phyloP scores from a whole-genome alignment of 768 basidiomycete genomes.

The Collybia mongolica region DNA sequence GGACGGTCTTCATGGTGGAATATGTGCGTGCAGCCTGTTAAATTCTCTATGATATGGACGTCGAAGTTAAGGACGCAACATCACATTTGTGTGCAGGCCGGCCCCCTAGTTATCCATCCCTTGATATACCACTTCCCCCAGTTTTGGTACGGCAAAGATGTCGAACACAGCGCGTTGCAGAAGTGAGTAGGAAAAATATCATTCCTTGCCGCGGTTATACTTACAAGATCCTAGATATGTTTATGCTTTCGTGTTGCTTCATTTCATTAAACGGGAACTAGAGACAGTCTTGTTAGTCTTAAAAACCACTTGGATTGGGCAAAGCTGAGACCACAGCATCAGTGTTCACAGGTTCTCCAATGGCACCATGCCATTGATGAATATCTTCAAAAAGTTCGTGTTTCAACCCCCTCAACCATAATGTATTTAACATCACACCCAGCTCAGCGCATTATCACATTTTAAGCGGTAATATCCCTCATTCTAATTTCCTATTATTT shows the following conservation, averaged over 20 bases:
- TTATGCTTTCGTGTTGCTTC: slow-evolving; percentile 74
- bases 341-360: slow-evolving; percentile 95
- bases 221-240: slow-evolving; percentile 43
- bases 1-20: slow-evolving; percentile 89
- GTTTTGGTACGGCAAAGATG: slow-evolving; percentile 65
- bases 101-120: slow-evolving; percentile 89
- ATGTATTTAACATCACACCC: background rate
- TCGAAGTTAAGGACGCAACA: too few species aligned
- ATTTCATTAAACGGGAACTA: slow-evolving; percentile 89
- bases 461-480: slow-evolving; percentile 52
- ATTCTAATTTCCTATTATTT: background rate
- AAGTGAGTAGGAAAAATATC: slow-evolving; percentile 41
- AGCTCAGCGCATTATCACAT: slow-evolving; percentile 92
- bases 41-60: too few species aligned
- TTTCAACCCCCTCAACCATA: background rate
- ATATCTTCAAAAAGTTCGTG: slow-evolving; percentile 87
- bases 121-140: slow-evolving; percentile 72
- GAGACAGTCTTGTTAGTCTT: slow-evolving; percentile 85
- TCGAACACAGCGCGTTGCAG: slow-evolving; percentile 77
- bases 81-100: slow-evolving; percentile 47
- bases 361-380: slow-evolving; percentile 85
- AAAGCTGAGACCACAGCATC: background rate
- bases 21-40: slow-evolving; percentile 60
- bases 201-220: background rate
- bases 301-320: background rate